These are phyloP conservation scores for Pichia sp. DNA, from an alignment of 1,139 yeast genomes.

Conservation along the genomic window DNA sequence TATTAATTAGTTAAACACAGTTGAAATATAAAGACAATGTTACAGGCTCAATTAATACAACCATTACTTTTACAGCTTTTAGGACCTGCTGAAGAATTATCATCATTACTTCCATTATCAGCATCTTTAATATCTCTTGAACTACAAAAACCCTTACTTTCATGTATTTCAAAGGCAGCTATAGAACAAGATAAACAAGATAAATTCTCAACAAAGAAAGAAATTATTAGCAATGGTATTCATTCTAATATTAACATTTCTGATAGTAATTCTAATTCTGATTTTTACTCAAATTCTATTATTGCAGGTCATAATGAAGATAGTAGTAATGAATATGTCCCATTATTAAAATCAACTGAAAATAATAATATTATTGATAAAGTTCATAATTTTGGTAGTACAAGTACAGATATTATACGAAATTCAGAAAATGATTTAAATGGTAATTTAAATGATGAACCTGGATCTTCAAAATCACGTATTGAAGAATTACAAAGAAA, in stretches of 20 bases:
- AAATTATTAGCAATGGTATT: too few relatives aligned
- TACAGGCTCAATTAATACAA: slow-evolving; percentile 8
- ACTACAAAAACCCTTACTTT: slow-evolving; percentile 10
- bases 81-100: slow-evolving; percentile 9
- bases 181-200: slow-evolving; percentile 8
- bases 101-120: slow-evolving; percentile 7
- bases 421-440: not conserved
- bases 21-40: too few relatives aligned
- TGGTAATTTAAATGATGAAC: too few relatives aligned
- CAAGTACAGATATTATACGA: too few relatives aligned
- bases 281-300: too few relatives aligned
- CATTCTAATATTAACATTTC: too few relatives aligned
- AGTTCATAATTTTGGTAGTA: too few relatives aligned
- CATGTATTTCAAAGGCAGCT: slow-evolving; percentile 12
- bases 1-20: too few relatives aligned
- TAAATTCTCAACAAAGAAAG: too few relatives aligned
- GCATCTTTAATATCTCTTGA: slow-evolving; percentile 10
- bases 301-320: too few relatives aligned
- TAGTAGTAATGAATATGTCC: not conserved
- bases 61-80: slow-evolving; percentile 10
- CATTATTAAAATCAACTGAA: not conserved
- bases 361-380: too few relatives aligned
- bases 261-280: too few relatives aligned
- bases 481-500: slow-evolving; percentile 12
- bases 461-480: not conserved